Percentiles rank a stretch among this genome's conserved stretches.
Evolutionary conservation across 2,329 filamentous ascomycete species (phyloP).

Genomic region (Thielaviopsis musarum): DNA sequence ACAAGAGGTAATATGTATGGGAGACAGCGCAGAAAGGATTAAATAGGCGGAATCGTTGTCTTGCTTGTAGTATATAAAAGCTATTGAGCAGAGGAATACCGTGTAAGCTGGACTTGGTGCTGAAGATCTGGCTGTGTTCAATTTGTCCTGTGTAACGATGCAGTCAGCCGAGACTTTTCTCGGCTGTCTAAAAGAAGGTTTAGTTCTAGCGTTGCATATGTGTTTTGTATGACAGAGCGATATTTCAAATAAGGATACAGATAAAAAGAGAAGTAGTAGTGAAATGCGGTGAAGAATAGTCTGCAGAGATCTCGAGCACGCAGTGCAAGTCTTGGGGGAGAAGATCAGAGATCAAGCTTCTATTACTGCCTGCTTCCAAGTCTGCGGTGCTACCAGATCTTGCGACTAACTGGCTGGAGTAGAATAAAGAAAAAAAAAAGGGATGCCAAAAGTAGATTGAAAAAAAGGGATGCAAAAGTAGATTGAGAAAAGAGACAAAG

Average conservation of each 20-base stretch:
- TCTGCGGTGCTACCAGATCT: too few species aligned
- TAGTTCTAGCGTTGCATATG: not conserved
- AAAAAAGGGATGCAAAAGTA: not conserved
- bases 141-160: not conserved
- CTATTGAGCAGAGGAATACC: too few species aligned
- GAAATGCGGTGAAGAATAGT: not conserved
- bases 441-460: not conserved
- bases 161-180: constrained; percentile 1
- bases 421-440: not conserved
- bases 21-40: too few species aligned
- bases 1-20: not conserved
- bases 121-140: not conserved
- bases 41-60: not conserved
- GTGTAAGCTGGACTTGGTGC: not conserved
- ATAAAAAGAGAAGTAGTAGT: not conserved
- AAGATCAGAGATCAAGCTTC: too few species aligned
- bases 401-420: not conserved
- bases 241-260: not conserved
- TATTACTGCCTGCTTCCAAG: too few species aligned
- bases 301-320: not conserved
- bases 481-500: not conserved
- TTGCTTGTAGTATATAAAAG: not conserved
- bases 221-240: not conserved
- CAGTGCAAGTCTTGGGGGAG: too few species aligned
- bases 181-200: not conserved